phyloP scores from a whole-genome alignment of 164 flowering plant genomes.

The Nymphaea colorata region DNA sequence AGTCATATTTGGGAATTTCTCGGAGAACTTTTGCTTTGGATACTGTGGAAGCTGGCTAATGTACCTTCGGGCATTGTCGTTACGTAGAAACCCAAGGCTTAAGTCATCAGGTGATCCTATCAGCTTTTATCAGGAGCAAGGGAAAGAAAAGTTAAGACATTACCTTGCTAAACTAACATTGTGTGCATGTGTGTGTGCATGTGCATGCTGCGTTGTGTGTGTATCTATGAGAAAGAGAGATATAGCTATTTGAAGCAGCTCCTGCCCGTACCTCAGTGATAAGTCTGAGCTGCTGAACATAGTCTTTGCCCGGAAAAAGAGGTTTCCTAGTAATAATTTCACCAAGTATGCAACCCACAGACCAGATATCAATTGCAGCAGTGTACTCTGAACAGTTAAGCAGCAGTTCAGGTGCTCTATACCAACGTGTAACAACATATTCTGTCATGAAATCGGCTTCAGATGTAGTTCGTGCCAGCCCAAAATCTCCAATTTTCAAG shows the following conservation, averaged over 20 bases:
- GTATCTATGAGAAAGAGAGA: too few species aligned
- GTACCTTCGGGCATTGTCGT: conserved; percentile 88
- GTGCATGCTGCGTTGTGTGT: too few species aligned
- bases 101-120: conserved; percentile 94
- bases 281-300: conserved; percentile 82
- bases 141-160: background rate
- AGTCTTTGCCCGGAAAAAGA: conserved; percentile 80
- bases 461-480: conserved; percentile 93
- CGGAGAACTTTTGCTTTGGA: conserved; percentile 64
- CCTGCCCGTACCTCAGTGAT: conserved; percentile 59
- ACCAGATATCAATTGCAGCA: conserved; percentile 95
- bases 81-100: conserved; percentile 90
- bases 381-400: conserved; percentile 95
- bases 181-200: too few species aligned
- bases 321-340: conserved; percentile 77
- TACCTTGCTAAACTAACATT: conserved; percentile 3
- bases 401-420: conserved; percentile 94
- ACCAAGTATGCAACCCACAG: conserved; percentile 90
- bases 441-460: conserved; percentile 99
- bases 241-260: too few species aligned
- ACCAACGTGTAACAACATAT: conserved; percentile 98
- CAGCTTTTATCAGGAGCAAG: conserved; percentile 30
- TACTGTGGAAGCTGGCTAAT: conserved; percentile 84
- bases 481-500: conserved; percentile 93
- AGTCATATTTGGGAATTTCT: conserved; percentile 57